Conservation (phyloP, 2,329 filamentous ascomycete genomes). For the Juglanconis oblonga region DNA sequence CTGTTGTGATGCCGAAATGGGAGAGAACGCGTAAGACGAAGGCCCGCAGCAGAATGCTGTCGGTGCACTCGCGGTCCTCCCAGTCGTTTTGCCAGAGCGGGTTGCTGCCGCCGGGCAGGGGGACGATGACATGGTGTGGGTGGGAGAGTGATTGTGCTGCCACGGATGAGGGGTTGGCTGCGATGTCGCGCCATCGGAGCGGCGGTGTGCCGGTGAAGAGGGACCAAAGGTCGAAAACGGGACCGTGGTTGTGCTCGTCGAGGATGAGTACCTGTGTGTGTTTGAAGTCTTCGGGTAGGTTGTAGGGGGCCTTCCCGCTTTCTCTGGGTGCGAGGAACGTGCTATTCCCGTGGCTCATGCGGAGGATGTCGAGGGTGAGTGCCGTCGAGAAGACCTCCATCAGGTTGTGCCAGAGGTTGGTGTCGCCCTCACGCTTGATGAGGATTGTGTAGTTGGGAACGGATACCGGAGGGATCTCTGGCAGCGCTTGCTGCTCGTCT, state of each 20-base stretch:
- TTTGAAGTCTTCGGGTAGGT: neutral
- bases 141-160: conserved; percentile 8
- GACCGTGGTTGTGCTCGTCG: conserved; percentile 24
- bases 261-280: conserved; percentile 26
- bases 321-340: neutral
- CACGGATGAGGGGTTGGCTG: conserved; percentile 2
- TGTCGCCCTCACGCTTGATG: conserved; percentile 25
- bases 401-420: conserved; percentile 27
- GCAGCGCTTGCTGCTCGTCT: neutral
- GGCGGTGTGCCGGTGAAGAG: conserved; percentile 30
- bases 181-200: conserved; percentile 27
- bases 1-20: conserved; percentile 24
- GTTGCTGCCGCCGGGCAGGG: conserved; percentile 38
- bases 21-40: conserved; percentile 32
- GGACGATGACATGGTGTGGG: conserved; percentile 33
- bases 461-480: neutral
- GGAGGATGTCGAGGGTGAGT: conserved; percentile 27
- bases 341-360: conserved; percentile 16
- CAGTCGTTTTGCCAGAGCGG: conserved; percentile 40
- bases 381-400: conserved; percentile 26
- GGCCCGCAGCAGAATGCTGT: conserved; percentile 26
- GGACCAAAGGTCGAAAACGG: conserved; percentile 26
- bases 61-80: conserved; percentile 28
- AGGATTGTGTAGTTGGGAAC: conserved; percentile 21
- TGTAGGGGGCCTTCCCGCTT: conserved; percentile 2